These are phyloP conservation scores for Lipomyces sp. DNA, from an alignment of 805 yeast genomes.

Conservation along the genomic window DNA sequence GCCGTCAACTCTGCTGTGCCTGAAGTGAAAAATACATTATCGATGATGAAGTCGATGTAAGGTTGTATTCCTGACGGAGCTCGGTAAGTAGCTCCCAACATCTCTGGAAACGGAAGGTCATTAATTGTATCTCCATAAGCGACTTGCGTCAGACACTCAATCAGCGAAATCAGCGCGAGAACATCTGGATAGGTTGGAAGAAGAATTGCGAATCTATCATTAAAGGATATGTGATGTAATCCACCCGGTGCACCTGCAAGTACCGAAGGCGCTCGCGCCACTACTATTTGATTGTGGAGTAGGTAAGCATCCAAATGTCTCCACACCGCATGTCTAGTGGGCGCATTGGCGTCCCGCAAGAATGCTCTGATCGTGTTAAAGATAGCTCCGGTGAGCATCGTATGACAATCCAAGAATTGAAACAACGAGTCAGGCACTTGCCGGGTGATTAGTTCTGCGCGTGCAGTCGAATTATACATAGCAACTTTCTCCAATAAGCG, in stretches of 20 bases:
- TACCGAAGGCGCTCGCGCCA: slow-evolving; percentile 24
- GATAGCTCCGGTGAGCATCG: slow-evolving; percentile 59
- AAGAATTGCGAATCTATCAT: slow-evolving; percentile 52
- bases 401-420: slow-evolving; percentile 52
- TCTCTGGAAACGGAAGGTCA: slow-evolving; percentile 62
- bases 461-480: slow-evolving; percentile 47
- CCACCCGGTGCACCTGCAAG: slow-evolving; percentile 42
- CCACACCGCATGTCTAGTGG: slow-evolving; percentile 64
- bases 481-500: slow-evolving; percentile 65
- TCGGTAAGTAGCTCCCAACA: slow-evolving; percentile 65
- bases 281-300: slow-evolving; percentile 47
- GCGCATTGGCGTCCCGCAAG: slow-evolving; percentile 51
- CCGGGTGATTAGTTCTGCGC: slow-evolving; percentile 39
- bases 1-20: slow-evolving; percentile 48
- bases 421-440: slow-evolving; percentile 48
- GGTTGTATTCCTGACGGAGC: slow-evolving; percentile 71
- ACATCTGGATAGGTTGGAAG: slow-evolving; percentile 61
- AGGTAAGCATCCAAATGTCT: slow-evolving; percentile 70
- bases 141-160: slow-evolving; percentile 49
- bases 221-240: slow-evolving; percentile 46
- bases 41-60: slow-evolving; percentile 72
- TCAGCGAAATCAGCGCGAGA: slow-evolving; percentile 63
- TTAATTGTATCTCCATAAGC: slow-evolving; percentile 36
- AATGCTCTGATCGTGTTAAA: slow-evolving; percentile 63
- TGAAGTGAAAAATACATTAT: slow-evolving; percentile 64